Base-by-base conservation (phyloP, 495 filamentous ascomycete genomes). In the Penicillium waksmanii region DNA sequence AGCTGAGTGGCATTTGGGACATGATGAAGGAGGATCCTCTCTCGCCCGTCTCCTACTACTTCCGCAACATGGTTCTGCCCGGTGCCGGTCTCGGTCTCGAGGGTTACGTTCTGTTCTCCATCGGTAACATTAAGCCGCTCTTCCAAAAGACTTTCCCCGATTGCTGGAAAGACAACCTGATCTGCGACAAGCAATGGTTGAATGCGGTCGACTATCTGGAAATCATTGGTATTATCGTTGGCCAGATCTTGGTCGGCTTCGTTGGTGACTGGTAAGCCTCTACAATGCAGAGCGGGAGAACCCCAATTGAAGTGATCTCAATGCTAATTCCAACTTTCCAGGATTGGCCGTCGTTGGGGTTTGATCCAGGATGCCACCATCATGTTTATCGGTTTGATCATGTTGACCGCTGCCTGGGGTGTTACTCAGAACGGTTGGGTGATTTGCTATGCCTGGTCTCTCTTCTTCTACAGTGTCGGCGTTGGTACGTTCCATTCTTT, bases 71-170 rank as follows among this genome's bases (percentile, higher is more conserved):
- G 77, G 87, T 97, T 43, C 80, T 97, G 36, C 92, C 92, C 49
- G 93, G 93, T 74, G 90, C 90, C 61, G 93, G 93, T 73, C 82
- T 97, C 27, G 85, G 89, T 66, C 82, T 97, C 19, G 93, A 97
- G 82, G 92, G 85, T 67, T 96, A 96, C 74, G 92, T 96, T 40
- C 84, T 97, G 33, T 97, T 97, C 84, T 96, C 92, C 55, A 96
- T 97, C 62, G 92, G 92, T 66, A 96, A 94, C 72, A 70, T 96
- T 55, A 85, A 85, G 65, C 89, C 92, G 4, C 78, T 97, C 5
- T 91, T 96, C 65, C 65, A 85, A 57, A 74, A 80, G 6, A 77
- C 83, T 15, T 96, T 92, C 80, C 80, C 84, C 3, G 54, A 63
- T 3, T 97, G 93, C 80, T 97, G 93, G 93, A 79, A 78, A 1